Evolutionary conservation across 2,329 filamentous ascomycete genomes (phyloP).

Genomic region (Xylariaceae sp.): DNA sequence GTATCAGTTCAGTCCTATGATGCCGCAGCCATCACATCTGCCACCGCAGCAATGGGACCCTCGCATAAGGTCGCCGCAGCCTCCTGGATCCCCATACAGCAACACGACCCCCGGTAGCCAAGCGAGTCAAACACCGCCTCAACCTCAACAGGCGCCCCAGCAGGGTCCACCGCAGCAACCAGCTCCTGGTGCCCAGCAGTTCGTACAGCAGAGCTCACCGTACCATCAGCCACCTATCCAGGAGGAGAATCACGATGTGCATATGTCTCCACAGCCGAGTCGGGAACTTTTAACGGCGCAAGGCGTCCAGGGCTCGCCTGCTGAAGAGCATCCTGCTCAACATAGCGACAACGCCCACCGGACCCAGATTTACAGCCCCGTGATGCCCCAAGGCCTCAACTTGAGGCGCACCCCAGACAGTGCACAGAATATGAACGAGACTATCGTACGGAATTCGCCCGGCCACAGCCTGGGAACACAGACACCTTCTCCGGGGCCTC

Average conservation of each 20-base stretch:
- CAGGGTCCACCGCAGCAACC: conserved; percentile 1
- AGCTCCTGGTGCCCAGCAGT: neutral
- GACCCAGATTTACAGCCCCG: conserved; percentile 2
- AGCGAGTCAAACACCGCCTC: conserved; percentile 6
- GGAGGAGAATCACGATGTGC: too few species aligned
- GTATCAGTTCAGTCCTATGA: conserved; percentile 11
- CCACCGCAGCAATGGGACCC: conserved; percentile 17
- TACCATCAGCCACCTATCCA: too few species aligned
- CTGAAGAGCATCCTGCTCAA: conserved; percentile 1
- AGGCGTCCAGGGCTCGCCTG: neutral
- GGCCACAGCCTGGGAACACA: too few species aligned
- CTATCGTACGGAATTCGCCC: too few species aligned
- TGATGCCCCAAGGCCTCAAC: conserved; percentile 11
- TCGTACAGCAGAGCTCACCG: too few species aligned
- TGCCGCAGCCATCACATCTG: conserved; percentile 7
- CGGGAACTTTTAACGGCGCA: neutral
- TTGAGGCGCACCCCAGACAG: conserved; percentile 14
- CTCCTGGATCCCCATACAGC: conserved; percentile 7
- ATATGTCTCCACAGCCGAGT: neutral
- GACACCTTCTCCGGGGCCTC: too few species aligned
- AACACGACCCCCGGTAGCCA: neutral
- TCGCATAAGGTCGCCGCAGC: conserved; percentile 9
- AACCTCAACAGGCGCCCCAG: conserved; percentile 2
- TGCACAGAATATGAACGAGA: too few species aligned
- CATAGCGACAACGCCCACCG: conserved; percentile 5